These are phyloP conservation scores for Komagataella phaffii DNA, from an alignment of 805 yeast species.

Conservation along the genomic window DNA sequence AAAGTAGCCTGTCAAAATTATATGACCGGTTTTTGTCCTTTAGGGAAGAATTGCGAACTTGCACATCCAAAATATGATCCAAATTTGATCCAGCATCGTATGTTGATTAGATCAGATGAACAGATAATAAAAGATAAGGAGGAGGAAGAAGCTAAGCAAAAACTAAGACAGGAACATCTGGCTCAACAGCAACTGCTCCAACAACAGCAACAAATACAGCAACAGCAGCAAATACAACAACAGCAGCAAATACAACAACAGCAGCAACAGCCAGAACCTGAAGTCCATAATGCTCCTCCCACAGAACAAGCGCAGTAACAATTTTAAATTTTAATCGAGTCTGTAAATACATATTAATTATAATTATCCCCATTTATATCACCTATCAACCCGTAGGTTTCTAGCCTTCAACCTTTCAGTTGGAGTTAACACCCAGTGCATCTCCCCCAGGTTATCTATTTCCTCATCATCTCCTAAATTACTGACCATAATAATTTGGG, in stretches of 20 bases:
- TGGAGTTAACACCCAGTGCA: slow-evolving; percentile 66
- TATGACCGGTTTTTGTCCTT: slow-evolving; percentile 86
- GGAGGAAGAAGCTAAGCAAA: slow-evolving; percentile 2
- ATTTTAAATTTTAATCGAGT: not conserved
- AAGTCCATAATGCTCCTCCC: not conserved
- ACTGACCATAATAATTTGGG: slow-evolving; percentile 71
- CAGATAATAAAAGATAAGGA: slow-evolving; percentile 14
- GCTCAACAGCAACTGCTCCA: not conserved
- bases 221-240: not conserved
- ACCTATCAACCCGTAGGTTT: slow-evolving; percentile 32
- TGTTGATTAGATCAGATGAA: slow-evolving; percentile 30
- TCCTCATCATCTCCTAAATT: slow-evolving; percentile 57
- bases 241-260: not conserved
- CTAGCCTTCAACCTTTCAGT: slow-evolving; percentile 58
- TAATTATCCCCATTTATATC: not conserved
- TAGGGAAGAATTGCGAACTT: slow-evolving; percentile 64
- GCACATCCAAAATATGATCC: slow-evolving; percentile 73
- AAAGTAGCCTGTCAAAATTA: slow-evolving; percentile 67
- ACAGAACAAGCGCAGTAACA: not conserved
- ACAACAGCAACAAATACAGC: not conserved
- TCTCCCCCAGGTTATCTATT: slow-evolving; percentile 15
- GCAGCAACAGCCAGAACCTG: not conserved
- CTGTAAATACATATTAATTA: not conserved
- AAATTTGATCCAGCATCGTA: slow-evolving; percentile 26
- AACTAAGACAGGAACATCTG: not conserved